Evolutionary conservation across 83 land plant genomes (phyloP).

Genomic region (Picea engelmannii): DNA sequence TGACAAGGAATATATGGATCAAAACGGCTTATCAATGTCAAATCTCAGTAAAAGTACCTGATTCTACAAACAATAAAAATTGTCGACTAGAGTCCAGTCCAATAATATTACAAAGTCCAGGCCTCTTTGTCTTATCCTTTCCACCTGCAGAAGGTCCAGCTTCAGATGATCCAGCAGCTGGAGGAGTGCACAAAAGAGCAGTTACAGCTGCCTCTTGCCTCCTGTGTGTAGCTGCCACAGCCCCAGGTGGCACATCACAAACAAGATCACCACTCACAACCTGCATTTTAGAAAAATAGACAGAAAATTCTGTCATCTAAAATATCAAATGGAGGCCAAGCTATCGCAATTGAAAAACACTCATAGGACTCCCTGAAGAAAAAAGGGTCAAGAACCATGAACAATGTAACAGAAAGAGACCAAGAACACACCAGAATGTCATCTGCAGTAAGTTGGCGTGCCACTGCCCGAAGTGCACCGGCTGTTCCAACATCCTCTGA

Average conservation of each 20-base stretch:
- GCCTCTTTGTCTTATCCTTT: conserved; percentile 86
- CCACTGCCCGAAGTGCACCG: conserved; percentile 83
- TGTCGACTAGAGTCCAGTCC: conserved; percentile 82
- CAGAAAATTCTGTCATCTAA: not conserved
- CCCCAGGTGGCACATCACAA: conserved; percentile 93
- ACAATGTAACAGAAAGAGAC: not conserved
- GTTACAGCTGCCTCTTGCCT: conserved; percentile 84
- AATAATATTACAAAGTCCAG: conserved; percentile 57
- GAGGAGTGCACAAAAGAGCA: conserved; percentile 71
- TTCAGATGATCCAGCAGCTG: conserved; percentile 69
- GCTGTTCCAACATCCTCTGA: conserved; percentile 95
- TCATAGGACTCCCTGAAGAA: not conserved
- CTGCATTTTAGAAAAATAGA: conserved; percentile 22
- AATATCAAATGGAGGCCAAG: not conserved
- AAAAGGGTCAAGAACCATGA: not conserved
- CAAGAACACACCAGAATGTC: conserved; percentile 65
- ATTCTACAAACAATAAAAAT: conserved; percentile 66
- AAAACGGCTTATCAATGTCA: not conserved
- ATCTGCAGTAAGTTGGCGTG: conserved; percentile 67
- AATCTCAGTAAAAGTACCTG: conserved; percentile 44
- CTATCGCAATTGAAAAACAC: not conserved
- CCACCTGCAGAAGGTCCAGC: conserved; percentile 58
- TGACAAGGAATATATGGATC: not conserved
- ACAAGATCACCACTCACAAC: conserved; percentile 97
- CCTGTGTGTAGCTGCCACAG: conserved; percentile 91